phyloP scores from a whole-genome alignment of 345 rosid genomes.

The Hibiscus trionum region DNA sequence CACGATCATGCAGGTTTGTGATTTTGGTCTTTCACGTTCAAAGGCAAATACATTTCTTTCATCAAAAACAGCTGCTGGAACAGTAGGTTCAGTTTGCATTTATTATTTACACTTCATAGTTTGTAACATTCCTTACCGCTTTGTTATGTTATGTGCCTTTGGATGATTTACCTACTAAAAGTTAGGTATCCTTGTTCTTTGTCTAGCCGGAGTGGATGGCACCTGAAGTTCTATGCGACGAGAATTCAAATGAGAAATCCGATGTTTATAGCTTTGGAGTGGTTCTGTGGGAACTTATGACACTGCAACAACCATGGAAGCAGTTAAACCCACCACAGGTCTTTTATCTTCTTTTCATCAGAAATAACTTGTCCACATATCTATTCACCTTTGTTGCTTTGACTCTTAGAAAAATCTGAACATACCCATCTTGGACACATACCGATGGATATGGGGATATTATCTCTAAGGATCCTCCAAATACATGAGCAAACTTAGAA shows the following conservation, averaged over 20 bases:
- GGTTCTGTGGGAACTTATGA: constrained; percentile 48
- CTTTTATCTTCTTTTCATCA: constrained; percentile 11
- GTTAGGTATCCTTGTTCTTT: background rate
- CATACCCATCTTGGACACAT: background rate
- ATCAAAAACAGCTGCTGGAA: constrained; percentile 51
- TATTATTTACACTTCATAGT: background rate
- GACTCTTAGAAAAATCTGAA: background rate
- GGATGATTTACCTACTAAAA: background rate
- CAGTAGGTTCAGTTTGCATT: constrained; percentile 30
- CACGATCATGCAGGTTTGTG: constrained; percentile 33
- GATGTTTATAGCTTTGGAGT: constrained; percentile 57
- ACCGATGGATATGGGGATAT: background rate
- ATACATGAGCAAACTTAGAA: background rate
- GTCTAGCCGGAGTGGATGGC: constrained; percentile 62
- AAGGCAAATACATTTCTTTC: constrained; percentile 48
- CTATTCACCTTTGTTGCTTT: background rate
- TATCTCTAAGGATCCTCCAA: background rate
- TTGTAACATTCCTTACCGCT: background rate
- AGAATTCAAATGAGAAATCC: constrained; percentile 49
- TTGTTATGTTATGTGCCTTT: background rate
- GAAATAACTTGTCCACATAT: background rate
- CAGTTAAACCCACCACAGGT: constrained; percentile 43
- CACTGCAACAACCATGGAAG: constrained; percentile 47
- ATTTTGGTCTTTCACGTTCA: constrained; percentile 53
- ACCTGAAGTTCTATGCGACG: constrained; percentile 50